These are phyloP conservation scores for Brassica cretica DNA, from an alignment of 345 rosid genomes.

Conservation along the genomic window DNA sequence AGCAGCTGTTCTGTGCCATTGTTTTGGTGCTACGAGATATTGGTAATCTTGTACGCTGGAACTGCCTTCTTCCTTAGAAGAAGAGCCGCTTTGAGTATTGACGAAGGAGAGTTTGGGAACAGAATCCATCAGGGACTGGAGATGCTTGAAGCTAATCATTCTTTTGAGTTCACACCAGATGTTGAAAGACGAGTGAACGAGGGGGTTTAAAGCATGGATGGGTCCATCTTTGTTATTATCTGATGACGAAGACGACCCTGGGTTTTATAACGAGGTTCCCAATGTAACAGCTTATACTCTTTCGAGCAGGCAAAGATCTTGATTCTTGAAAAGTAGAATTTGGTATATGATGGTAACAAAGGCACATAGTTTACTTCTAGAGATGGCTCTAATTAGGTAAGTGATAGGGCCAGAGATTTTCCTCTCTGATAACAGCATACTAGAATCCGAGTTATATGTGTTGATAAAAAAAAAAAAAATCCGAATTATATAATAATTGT, in stretches of 20 bases:
- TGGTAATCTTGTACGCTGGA: conserved; percentile 69
- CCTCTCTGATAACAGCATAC: too few relatives aligned
- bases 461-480: too few relatives aligned
- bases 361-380: neutral
- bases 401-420: too few relatives aligned
- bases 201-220: conserved; percentile 92
- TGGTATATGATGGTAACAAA: conserved; percentile 7
- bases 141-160: conserved; percentile 77
- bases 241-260: conserved; percentile 83
- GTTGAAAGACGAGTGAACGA: conserved; percentile 78
- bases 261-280: conserved; percentile 50
- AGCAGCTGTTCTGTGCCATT: conserved; percentile 72
- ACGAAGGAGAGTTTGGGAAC: conserved; percentile 62
- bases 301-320: conserved; percentile 52
- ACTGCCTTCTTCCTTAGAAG: conserved; percentile 75
- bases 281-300: conserved; percentile 27
- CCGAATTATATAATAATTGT: neutral
- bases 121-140: conserved; percentile 67
- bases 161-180: conserved; percentile 69
- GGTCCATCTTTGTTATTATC: conserved; percentile 83
- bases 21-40: conserved; percentile 94
- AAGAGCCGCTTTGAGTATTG: conserved; percentile 67
- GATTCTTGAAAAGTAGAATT: conserved; percentile 24
- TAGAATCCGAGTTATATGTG: too few relatives aligned
- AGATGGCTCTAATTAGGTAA: conserved; percentile 8